Evolutionary conservation across 179 eudicot genomes (phyloP), one percentile per base, ranked within the genome.

Genomic region (Spergularia azorica): DNA sequence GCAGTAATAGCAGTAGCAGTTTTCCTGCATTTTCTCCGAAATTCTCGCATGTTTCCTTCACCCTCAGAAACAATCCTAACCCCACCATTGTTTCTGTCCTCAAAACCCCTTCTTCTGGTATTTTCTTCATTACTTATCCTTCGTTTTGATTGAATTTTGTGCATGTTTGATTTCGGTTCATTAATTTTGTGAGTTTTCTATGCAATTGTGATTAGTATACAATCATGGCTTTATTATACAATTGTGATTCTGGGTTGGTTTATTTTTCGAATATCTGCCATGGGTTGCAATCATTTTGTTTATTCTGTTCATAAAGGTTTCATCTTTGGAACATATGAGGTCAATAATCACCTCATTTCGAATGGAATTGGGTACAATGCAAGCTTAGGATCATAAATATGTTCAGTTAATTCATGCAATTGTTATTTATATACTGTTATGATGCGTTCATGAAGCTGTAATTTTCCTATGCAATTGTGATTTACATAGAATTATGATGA

Each of bases 81-180:
- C 72, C 57, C 63, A 77, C 81, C 62, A 70, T 55, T 16, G 72
- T 80, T 54, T 83, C 81, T 0, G 81, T 83, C 48, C 83, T 83
- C 72, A 83, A 71, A 39, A 51, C 83, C 82, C 79, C 84, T 71
- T 74, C 79, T 71, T 50, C 81, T 55, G 86, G 86, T 83, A 54
- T n/a, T 12, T 18, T 43, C 5, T 58, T 4, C 12, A 12, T 0
- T 36, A 36, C 16, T 21, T 12, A 2, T 0, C 38, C 13, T 0
- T 5, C 56, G 32, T 15, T 2, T 2, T 7, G 15, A 13, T 32
- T n/a, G 39, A 4, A 7, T 61, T 58, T 21, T 18, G 21, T 70
- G 66, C 36, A 46, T 0, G 2, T 67, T 77, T 5, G 11, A 16
- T 14, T 11, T 9, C 43, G 51, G 17, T 50, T 20, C 6, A 38